A percentile compares a stretch with the other conserved stretches of the same genome.
phyloP scores from a whole-genome alignment of 2,329 filamentous ascomycete genomes.

The Mollisia scopiformis region DNA sequence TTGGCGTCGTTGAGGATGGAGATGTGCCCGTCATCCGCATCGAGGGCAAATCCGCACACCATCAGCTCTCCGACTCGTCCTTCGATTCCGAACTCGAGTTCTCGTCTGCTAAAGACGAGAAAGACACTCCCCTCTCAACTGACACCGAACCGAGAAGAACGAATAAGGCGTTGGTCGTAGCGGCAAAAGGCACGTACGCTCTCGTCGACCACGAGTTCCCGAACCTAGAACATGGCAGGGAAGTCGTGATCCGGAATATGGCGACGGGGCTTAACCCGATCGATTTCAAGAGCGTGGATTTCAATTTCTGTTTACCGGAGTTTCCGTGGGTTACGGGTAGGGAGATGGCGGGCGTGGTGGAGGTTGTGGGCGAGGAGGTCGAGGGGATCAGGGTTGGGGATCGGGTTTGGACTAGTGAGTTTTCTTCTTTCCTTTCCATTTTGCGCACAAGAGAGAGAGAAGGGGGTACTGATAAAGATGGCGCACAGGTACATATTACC shows the following conservation, averaged over 20 bases:
- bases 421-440: not conserved
- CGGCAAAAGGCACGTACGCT: conserved; percentile 29
- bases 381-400: conserved; percentile 22
- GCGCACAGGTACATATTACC: conserved; percentile 44
- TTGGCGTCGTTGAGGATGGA: not conserved
- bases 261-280: conserved; percentile 47
- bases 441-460: conserved; percentile 2
- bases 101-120: conserved; percentile 3
- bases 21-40: conserved; percentile 2
- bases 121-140: not conserved
- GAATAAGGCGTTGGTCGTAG: conserved; percentile 30
- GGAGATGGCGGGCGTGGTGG: conserved; percentile 26
- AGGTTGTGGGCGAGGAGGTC: conserved; percentile 18
- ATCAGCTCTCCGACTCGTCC: not conserved
- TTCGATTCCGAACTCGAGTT: conserved; percentile 7
- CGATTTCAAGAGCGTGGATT: conserved; percentile 46
- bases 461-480: conserved; percentile 14
- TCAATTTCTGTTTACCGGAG: conserved; percentile 45
- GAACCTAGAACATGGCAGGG: conserved; percentile 39
- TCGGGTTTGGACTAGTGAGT: conserved; percentile 33
- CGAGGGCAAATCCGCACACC: conserved; percentile 3
- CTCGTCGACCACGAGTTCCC: conserved; percentile 38
- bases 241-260: conserved; percentile 41
- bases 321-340: conserved; percentile 27
- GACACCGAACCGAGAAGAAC: not conserved